Percentiles rank a stretch among this genome's conserved stretches.
phyloP scores from a whole-genome alignment of 768 basidiomycete genomes.

The Boletus rubescentipes region DNA sequence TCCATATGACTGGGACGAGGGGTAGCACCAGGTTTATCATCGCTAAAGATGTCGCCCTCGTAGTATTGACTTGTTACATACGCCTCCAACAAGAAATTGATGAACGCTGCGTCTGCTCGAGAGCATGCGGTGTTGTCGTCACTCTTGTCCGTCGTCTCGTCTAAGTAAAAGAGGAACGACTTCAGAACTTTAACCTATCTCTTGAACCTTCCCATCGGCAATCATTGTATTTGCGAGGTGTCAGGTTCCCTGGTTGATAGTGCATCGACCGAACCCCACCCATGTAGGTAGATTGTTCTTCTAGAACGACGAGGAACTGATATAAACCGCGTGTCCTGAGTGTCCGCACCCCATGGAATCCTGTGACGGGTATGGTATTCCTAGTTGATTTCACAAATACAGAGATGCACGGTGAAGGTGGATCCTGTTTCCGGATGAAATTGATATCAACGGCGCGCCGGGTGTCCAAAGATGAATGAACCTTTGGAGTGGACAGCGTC shows the following conservation, averaged over 20 bases:
- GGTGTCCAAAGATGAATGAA: slow-evolving; percentile 42
- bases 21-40: too few species aligned
- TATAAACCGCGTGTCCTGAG: slow-evolving; percentile 44
- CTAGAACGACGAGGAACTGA: too few species aligned
- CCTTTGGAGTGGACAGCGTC: slow-evolving; percentile 38
- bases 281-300: slow-evolving; percentile 14
- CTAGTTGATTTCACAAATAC: too few species aligned
- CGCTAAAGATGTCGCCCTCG: too few species aligned
- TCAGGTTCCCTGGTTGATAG: slow-evolving; percentile 24
- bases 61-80: too few species aligned
- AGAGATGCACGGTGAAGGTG: slow-evolving; percentile 35
- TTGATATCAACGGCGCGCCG: slow-evolving; percentile 46
- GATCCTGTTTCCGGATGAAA: slow-evolving; percentile 27
- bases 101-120: too few species aligned
- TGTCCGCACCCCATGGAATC: slow-evolving; percentile 48
- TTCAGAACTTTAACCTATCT: not conserved
- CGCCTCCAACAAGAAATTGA: too few species aligned
- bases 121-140: too few species aligned
- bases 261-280: slow-evolving; percentile 22
- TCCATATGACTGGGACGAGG: too few species aligned
- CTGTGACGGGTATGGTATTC: slow-evolving; percentile 37
- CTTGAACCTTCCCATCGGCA: slow-evolving; percentile 9
- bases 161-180: not conserved
- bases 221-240: slow-evolving; percentile 30
- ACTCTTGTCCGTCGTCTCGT: not conserved